Conservation (phyloP, 345 rosid species). For the Gossypium anomalum region DNA sequence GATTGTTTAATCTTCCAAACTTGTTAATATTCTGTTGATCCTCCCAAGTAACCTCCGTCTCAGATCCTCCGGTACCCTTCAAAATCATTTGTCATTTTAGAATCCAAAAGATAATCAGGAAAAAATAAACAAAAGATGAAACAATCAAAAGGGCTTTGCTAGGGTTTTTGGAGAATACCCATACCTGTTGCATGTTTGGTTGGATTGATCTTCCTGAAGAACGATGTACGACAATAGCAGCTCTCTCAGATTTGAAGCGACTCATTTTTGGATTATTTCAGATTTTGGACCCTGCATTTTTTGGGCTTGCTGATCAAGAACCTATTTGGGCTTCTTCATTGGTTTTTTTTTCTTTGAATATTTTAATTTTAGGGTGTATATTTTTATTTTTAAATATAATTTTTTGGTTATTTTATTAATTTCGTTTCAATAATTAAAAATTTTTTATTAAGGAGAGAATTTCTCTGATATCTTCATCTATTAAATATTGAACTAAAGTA, state of each 20-base stretch:
- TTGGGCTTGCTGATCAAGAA: background rate
- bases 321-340: background rate
- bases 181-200: constrained; percentile 19
- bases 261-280: background rate
- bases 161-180: background rate
- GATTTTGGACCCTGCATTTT: background rate
- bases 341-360: too few species aligned
- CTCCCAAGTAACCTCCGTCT: constrained; percentile 88
- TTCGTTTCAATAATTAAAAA: too few species aligned
- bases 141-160: background rate
- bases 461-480: too few species aligned
- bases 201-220: background rate
- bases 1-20: constrained; percentile 76
- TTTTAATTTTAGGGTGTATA: too few species aligned
- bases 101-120: background rate
- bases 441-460: too few species aligned
- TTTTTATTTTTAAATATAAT: too few species aligned
- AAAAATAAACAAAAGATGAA: background rate
- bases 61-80: constrained; percentile 75
- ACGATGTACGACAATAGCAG: background rate
- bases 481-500: too few species aligned
- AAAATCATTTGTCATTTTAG: background rate
- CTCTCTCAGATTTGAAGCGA: background rate
- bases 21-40: constrained; percentile 93
- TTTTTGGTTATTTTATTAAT: too few species aligned